Conservation (phyloP, 2,329 filamentous ascomycete genomes). For the Alternaria dauci region DNA sequence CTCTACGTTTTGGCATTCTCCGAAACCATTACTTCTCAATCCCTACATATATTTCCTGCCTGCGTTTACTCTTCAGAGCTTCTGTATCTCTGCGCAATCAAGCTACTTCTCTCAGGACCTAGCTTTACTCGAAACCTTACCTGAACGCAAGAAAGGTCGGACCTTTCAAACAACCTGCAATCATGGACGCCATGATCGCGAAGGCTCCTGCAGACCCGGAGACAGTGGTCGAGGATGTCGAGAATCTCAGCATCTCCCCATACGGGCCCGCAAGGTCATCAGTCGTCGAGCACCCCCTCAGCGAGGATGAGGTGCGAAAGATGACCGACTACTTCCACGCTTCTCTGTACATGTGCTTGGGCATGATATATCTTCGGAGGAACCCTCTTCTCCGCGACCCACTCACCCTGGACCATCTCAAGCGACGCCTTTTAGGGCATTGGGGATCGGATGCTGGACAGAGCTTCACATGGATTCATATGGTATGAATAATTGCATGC, state of each 20-base stretch:
- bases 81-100: neutral
- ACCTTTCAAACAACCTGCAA: slow-evolving; percentile 14
- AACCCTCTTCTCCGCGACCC: slow-evolving; percentile 77
- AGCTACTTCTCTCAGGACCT: neutral
- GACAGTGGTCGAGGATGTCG: slow-evolving; percentile 39
- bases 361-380: slow-evolving; percentile 80
- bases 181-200: slow-evolving; percentile 37
- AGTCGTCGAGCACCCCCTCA: slow-evolving; percentile 67
- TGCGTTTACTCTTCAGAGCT: neutral
- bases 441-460: slow-evolving; percentile 84
- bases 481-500: slow-evolving; percentile 49
- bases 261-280: slow-evolving; percentile 73
- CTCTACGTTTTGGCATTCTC: neutral
- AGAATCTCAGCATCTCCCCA: slow-evolving; percentile 59
- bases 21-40: neutral
- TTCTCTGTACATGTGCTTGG: slow-evolving; percentile 76
- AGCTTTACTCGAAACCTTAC: slow-evolving; percentile 11
- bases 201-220: slow-evolving; percentile 33
- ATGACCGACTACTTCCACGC: slow-evolving; percentile 78
- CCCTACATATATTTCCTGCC: neutral
- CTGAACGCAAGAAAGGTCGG: slow-evolving; percentile 6
- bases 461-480: slow-evolving; percentile 82
- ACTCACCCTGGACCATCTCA: slow-evolving; percentile 74
- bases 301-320: slow-evolving; percentile 70
- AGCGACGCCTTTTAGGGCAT: slow-evolving; percentile 76